Evolutionary conservation across 2,329 filamentous ascomycete species (phyloP).

Genomic region (Cordyceps cicadae): DNA sequence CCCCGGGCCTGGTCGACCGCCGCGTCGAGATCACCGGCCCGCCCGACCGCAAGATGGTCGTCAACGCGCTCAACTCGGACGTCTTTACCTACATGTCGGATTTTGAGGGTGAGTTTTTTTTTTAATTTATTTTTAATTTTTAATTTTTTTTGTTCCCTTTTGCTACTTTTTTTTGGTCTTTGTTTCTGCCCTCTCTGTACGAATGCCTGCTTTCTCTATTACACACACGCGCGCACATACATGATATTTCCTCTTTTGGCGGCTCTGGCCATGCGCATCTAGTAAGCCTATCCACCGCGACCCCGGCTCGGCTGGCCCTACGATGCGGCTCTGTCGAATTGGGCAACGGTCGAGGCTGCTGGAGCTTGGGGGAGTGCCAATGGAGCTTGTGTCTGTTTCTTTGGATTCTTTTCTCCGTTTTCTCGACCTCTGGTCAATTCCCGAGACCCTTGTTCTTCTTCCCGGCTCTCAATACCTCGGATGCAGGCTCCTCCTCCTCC

Average conservation of each 20-base stretch:
- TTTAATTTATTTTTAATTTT: too few species aligned
- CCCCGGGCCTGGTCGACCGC: conserved; percentile 85
- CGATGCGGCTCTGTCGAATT: conserved; percentile 6
- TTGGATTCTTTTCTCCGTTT: not conserved
- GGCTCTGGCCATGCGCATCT: conserved; percentile 8
- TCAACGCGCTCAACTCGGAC: conserved; percentile 91
- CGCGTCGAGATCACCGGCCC: conserved; percentile 96
- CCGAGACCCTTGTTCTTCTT: not conserved
- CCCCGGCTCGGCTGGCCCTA: conserved; percentile 7
- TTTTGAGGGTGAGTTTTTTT: conserved; percentile 67
- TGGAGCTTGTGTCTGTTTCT: not conserved
- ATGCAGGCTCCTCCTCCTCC: not conserved
- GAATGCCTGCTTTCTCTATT: not conserved
- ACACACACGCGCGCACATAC: not conserved
- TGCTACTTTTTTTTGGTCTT: not conserved
- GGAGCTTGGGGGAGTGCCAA: not conserved
- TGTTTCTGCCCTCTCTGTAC: not conserved
- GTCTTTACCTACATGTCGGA: conserved; percentile 99
- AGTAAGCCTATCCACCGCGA: conserved; percentile 6
- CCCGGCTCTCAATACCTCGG: conserved; percentile 5
- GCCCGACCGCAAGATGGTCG: conserved; percentile 97
- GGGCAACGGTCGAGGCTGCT: not conserved
- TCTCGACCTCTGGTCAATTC: not conserved
- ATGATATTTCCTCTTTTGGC: conserved; percentile 10
- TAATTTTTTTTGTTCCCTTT: too few species aligned